Percentiles rank a stretch among this genome's conserved stretches.
Conservation (phyloP, 495 filamentous ascomycete species). For the Tuber aestivum region DNA sequence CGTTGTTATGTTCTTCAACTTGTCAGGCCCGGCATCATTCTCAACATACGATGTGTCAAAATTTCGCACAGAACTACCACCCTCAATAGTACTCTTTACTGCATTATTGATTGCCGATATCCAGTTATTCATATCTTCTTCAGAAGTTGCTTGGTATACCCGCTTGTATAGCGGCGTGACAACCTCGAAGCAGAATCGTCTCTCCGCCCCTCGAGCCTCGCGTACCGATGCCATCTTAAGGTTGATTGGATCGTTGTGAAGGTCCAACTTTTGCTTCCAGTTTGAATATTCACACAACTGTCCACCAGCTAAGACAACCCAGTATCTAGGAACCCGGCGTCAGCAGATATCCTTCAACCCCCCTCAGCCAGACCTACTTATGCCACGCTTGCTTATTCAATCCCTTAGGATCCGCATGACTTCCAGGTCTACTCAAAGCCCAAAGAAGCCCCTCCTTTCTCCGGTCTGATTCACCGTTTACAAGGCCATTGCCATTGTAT, state of each 20-base stretch:
- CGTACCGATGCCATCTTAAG: conserved; percentile 93
- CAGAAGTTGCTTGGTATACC: conserved; percentile 94
- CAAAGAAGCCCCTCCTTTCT: conserved; percentile 91
- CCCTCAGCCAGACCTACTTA: conserved; percentile 64
- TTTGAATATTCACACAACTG: conserved; percentile 97
- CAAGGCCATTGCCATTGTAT: conserved; percentile 47
- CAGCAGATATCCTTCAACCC: conserved; percentile 5
- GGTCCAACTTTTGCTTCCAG: conserved; percentile 94
- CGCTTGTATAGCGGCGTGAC: conserved; percentile 96
- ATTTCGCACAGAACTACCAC: conserved; percentile 51
- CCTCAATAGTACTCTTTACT: conserved; percentile 89
- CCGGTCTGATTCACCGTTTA: conserved; percentile 49
- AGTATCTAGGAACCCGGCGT: conserved; percentile 59
- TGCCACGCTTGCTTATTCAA: conserved; percentile 98
- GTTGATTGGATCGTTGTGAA: conserved; percentile 98
- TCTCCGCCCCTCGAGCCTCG: conserved; percentile 86
- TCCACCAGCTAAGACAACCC: conserved; percentile 95
- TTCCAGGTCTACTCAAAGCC: conserved; percentile 87
- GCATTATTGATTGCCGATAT: conserved; percentile 96
- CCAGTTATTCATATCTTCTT: conserved; percentile 97
- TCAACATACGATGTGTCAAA: conserved; percentile 40
- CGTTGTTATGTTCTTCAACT: conserved; percentile 50
- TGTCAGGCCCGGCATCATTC: conserved; percentile 41
- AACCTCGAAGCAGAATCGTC: conserved; percentile 96
- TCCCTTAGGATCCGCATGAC: conserved; percentile 88